A percentile compares a stretch with the other conserved stretches of the same genome.
Conservation (phyloP, 495 filamentous ascomycete species). For the Peziza echinospora region DNA sequence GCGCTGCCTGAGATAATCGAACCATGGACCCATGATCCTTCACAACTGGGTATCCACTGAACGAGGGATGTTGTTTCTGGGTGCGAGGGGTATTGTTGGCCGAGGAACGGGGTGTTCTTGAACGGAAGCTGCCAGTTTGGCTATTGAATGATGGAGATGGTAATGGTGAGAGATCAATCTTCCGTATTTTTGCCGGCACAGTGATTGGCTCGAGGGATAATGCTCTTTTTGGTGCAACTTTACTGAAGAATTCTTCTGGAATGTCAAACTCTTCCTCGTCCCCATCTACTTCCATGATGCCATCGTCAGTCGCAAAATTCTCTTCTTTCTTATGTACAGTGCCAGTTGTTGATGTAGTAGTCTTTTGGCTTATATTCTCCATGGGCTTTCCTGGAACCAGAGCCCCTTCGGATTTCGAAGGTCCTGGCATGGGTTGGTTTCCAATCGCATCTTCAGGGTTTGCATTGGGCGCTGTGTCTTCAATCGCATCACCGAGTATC, state of each 20-base stretch:
- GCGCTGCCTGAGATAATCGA: conserved; percentile 5
- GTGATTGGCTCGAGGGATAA: neutral
- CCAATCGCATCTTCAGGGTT: too few relatives aligned
- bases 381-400: too few relatives aligned
- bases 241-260: conserved; percentile 9
- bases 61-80: neutral
- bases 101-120: neutral
- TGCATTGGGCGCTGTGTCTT: too few relatives aligned
- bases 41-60: conserved; percentile 2
- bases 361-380: too few relatives aligned
- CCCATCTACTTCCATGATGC: neutral
- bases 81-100: too few relatives aligned
- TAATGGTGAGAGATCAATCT: neutral
- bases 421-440: too few relatives aligned
- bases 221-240: conserved; percentile 8
- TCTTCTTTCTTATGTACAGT: too few relatives aligned
- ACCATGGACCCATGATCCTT: conserved; percentile 2
- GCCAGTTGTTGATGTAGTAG: too few relatives aligned
- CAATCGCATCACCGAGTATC: too few relatives aligned
- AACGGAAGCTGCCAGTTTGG: neutral
- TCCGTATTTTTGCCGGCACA: conserved; percentile 3
- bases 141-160: neutral
- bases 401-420: too few relatives aligned
- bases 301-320: too few relatives aligned
- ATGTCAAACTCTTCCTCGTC: conserved; percentile 19